Evolutionary conservation across 1,284 basidiomycete species (phyloP), one percentile per base, ranked within the genome.

Genomic region (Phellopilus nigrolimitatus): DNA sequence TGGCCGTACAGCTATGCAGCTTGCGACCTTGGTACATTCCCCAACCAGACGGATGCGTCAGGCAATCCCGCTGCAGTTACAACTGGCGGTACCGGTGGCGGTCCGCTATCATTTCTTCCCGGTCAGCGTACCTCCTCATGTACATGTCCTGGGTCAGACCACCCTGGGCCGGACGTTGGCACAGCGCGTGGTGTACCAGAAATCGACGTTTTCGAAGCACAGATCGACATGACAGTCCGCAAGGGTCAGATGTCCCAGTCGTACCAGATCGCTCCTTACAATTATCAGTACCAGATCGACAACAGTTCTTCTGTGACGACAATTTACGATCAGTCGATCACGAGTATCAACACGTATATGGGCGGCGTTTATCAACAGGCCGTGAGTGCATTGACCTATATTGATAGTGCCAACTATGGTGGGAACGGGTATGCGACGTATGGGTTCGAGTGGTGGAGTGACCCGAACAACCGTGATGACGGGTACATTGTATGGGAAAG

Each of bases 181-280:
- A 63, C 66, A 25, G 79, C 78, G 9, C 65, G 79, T 15, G 64
- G 71, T 12, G 71, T 72, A 0, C 77, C 78, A 5, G 78, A 81
- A 60, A 78, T 80, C 56, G 79, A 81, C 47, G 64, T 79, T 44
- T 66, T 80, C 56, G 78, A 80, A 60, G 76, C 73, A 1, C 74
- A 77, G 60, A 61, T 65, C 31, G 60, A 64, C 30, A 49, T 57
- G 3, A 39, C 44, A 7, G 45, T 40, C 3, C 54, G 59, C 22
- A 60, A 66, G 17, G 67, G 68, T 21, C 56, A 64, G 28, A 68
- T 69, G 4, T 74, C 72, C 8, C 73, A 75, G 57, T 72, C 71
- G 1, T 64, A 62, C 37, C 74, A 75, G 57, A 62, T 69, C 48
- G 72, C 72, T 31, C 66, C 66, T 13, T 75, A 71, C 56, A 69